Percentiles rank a stretch among this genome's conserved stretches.
These are phyloP conservation scores for Gracilaria domingensis DNA, from an alignment of 23 red algal species.

Conservation along the genomic window DNA sequence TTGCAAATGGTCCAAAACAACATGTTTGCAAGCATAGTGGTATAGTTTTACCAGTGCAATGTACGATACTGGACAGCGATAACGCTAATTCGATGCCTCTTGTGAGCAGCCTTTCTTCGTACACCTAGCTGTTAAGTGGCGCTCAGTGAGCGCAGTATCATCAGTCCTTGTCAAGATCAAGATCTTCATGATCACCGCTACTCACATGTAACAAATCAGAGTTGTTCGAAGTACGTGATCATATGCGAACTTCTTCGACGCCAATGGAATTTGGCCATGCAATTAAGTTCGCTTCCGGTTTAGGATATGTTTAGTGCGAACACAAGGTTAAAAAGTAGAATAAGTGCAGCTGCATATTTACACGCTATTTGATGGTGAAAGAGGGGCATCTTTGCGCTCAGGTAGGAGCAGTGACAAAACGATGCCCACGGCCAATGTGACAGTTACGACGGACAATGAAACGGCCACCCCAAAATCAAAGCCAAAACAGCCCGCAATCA, in stretches of 20 bases:
- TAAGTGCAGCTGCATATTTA: slow-evolving; percentile 13
- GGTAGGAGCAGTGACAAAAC: slow-evolving; percentile 54
- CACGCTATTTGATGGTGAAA: slow-evolving; percentile 44
- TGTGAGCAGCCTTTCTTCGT: background rate
- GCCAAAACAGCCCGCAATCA: slow-evolving; percentile 69
- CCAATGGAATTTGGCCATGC: too few species aligned
- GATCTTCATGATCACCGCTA: background rate
- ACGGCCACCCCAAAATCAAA: slow-evolving; percentile 60
- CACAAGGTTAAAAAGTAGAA: slow-evolving; percentile 3
- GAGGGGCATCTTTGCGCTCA: slow-evolving; percentile 5
- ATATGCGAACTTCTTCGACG: too few species aligned
- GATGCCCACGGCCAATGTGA: slow-evolving; percentile 68
- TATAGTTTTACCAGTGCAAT: too few species aligned
- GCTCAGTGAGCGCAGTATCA: too few species aligned
- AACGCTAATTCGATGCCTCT: background rate
- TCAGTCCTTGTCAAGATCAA: background rate
- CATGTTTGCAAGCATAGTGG: too few species aligned
- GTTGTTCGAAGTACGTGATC: too few species aligned
- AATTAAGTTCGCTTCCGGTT: too few species aligned
- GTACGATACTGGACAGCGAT: background rate
- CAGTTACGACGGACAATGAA: slow-evolving; percentile 67
- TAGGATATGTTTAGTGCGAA: background rate
- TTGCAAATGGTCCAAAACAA: background rate
- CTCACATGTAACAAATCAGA: too few species aligned
- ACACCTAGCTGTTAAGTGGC: background rate